Evolutionary conservation across 1,284 basidiomycete genomes (phyloP).

Genomic region (Coniophora puteana): DNA sequence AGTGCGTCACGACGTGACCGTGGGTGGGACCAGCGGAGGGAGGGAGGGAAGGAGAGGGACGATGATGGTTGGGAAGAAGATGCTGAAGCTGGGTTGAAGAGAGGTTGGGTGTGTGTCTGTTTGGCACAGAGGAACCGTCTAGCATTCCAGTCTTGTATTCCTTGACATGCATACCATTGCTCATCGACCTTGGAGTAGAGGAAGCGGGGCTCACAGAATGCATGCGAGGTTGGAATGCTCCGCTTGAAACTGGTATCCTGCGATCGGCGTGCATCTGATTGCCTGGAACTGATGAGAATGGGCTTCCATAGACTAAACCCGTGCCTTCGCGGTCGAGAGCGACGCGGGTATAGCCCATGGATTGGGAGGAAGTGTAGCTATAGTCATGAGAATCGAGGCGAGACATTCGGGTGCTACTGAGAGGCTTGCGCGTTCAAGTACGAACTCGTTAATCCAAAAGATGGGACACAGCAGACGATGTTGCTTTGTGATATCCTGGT

Average conservation of each 20-base stretch:
- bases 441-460: not conserved
- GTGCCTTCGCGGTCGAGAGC: slow-evolving; percentile 17
- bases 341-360: slow-evolving; percentile 18
- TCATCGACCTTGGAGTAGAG: too few relatives aligned
- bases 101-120: slow-evolving; percentile 41
- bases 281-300: slow-evolving; percentile 11
- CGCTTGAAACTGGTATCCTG: slow-evolving; percentile 12
- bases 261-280: slow-evolving; percentile 19
- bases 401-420: slow-evolving; percentile 33
- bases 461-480: slow-evolving; percentile 1
- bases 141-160: slow-evolving; percentile 24
- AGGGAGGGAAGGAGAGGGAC: slow-evolving; percentile 23
- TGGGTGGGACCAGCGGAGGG: slow-evolving; percentile 12
- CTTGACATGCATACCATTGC: slow-evolving; percentile 27
- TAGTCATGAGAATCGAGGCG: slow-evolving; percentile 40
- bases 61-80: slow-evolving; percentile 31
- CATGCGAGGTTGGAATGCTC: slow-evolving; percentile 11
- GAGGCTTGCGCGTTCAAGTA: slow-evolving; percentile 9
- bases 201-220: too few relatives aligned
- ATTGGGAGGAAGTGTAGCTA: slow-evolving; percentile 38
- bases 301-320: slow-evolving; percentile 13
- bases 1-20: slow-evolving; percentile 9
- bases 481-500: not conserved
- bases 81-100: slow-evolving; percentile 14
- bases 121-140: slow-evolving; percentile 34